Percentiles rank a stretch among this genome's conserved stretches.
Evolutionary conservation across 148 eudicot species (phyloP).

Genomic region (Agrostemma githago): DNA sequence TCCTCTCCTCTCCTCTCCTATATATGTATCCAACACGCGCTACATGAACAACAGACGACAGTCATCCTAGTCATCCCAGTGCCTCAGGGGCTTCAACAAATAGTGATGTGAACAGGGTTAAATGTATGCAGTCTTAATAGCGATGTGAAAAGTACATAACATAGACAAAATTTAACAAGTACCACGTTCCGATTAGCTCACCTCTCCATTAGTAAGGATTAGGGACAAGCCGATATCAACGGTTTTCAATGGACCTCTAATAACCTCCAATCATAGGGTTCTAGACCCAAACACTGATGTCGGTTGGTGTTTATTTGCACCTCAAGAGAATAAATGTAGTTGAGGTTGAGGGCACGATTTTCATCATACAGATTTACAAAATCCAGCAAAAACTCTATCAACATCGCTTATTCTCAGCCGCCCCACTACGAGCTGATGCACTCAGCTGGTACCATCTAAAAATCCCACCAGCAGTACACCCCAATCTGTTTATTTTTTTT

Average conservation of each 20-base stretch:
- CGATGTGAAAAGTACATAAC: background rate
- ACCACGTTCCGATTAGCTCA: constrained; percentile 20
- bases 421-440: constrained; percentile 55
- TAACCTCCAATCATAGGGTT: constrained; percentile 54
- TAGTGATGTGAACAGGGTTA: background rate
- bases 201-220: constrained; percentile 63
- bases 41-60: too few species aligned
- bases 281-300: constrained; percentile 37
- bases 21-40: too few species aligned
- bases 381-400: constrained; percentile 46
- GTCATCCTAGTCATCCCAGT: background rate
- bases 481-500: background rate
- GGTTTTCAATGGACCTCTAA: constrained; percentile 60
- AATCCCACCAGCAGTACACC: constrained; percentile 25
- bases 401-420: constrained; percentile 82
- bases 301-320: constrained; percentile 34
- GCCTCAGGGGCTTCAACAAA: background rate
- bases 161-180: background rate
- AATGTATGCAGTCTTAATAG: too few species aligned
- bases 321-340: constrained; percentile 40
- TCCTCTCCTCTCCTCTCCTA: too few species aligned
- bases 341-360: constrained; percentile 37
- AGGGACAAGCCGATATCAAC: constrained; percentile 14
- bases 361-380: constrained; percentile 51
- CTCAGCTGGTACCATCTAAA: constrained; percentile 65